These are phyloP conservation scores for Stephanodiscus triporus DNA, from an alignment of 108 stramenopile species.

Conservation along the genomic window DNA sequence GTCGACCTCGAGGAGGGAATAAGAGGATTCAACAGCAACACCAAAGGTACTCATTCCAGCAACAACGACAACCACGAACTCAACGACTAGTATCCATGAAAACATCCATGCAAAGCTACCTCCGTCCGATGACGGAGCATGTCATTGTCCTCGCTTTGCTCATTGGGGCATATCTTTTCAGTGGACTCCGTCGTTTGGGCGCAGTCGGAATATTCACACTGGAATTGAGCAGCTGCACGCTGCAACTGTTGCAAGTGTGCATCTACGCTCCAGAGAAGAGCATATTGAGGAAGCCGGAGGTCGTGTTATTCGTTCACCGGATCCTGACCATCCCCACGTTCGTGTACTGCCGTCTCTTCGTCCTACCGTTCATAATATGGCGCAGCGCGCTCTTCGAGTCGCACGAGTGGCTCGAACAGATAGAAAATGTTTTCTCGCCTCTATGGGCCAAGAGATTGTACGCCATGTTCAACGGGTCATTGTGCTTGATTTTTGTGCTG, in stretches of 20 bases:
- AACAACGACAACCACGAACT: constrained; percentile 12
- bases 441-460: constrained; percentile 56
- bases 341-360: constrained; percentile 70
- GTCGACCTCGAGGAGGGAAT: constrained; percentile 8
- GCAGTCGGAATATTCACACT: constrained; percentile 78
- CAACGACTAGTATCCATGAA: constrained; percentile 43
- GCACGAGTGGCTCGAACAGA: constrained; percentile 75
- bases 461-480: constrained; percentile 55
- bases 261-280: constrained; percentile 65
- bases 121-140: constrained; percentile 65
- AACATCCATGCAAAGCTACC: constrained; percentile 48
- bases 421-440: constrained; percentile 73
- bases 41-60: neutral
- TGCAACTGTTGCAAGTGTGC: constrained; percentile 79
- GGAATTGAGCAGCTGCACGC: constrained; percentile 62
- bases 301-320: constrained; percentile 53
- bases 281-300: constrained; percentile 26
- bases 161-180: constrained; percentile 65
- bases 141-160: constrained; percentile 62
- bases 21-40: constrained; percentile 9
- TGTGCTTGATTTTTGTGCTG: constrained; percentile 57
- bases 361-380: constrained; percentile 74
- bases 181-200: constrained; percentile 68
- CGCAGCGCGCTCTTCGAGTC: constrained; percentile 75
- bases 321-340: constrained; percentile 71